These are phyloP conservation scores for Musa schizocarpa DNA, from an alignment of 176 grass and related monocot species.

Conservation along the genomic window DNA sequence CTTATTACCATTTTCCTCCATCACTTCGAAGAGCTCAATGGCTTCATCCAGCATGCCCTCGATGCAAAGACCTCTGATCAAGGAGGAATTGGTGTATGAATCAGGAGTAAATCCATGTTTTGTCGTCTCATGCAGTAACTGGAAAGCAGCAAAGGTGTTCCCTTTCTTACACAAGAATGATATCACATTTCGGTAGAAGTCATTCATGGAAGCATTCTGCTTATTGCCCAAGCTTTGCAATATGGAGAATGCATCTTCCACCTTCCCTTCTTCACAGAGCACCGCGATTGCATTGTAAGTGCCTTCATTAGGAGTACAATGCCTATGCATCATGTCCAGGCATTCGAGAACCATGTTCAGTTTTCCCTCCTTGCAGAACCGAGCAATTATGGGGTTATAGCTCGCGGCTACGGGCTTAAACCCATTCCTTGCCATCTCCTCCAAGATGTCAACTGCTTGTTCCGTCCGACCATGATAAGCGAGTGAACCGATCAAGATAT, in stretches of 20 bases:
- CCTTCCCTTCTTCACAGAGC: constrained; percentile 27
- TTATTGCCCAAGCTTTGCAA: constrained; percentile 11
- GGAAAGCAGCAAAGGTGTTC: constrained; percentile 28
- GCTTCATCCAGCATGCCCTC: constrained; percentile 28
- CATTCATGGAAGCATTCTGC: constrained; percentile 15
- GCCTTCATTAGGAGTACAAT: constrained; percentile 20
- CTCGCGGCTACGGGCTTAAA: constrained; percentile 21
- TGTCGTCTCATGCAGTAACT: constrained; percentile 24
- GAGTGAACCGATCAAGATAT: constrained; percentile 24
- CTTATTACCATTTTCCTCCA: constrained; percentile 23
- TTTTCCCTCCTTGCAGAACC: constrained; percentile 19
- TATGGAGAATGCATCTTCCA: constrained; percentile 24
- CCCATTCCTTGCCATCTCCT: constrained; percentile 22
- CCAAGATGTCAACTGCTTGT: constrained; percentile 26
- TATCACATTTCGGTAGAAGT: constrained; percentile 28
- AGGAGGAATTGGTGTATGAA: constrained; percentile 17
- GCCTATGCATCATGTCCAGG: constrained; percentile 17
- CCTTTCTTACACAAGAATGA: constrained; percentile 30
- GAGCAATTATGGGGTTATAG: constrained; percentile 25
- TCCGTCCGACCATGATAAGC: constrained; percentile 17
- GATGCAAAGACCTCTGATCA: constrained; percentile 28
- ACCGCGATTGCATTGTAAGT: constrained; percentile 29
- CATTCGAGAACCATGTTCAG: constrained; percentile 23
- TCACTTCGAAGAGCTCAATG: constrained; percentile 17
- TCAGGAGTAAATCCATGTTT: constrained; percentile 27